phyloP scores from a whole-genome alignment of 1,284 basidiomycete genomes.

The Exobasidium rhododendri region DNA sequence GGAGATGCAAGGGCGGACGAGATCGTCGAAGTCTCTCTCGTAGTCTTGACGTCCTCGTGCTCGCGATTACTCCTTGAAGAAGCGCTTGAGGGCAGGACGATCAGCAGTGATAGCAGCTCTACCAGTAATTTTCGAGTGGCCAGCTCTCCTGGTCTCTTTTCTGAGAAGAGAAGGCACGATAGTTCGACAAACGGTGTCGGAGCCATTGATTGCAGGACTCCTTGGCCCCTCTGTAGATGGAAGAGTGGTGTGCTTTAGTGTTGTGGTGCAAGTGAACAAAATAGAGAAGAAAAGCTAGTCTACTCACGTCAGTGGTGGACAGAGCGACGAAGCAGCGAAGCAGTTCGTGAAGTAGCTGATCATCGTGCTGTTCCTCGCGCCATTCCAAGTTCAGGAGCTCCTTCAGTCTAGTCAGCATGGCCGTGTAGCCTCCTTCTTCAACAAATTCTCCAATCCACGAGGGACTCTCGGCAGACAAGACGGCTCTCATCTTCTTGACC shows the following conservation, averaged over 20 bases:
- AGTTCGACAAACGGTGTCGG: constrained; percentile 83
- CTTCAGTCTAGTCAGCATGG: constrained; percentile 77
- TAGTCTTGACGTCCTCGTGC: neutral
- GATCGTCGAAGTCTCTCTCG: constrained; percentile 8
- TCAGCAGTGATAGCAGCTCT: constrained; percentile 66
- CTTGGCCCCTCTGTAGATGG: constrained; percentile 44
- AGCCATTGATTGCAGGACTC: constrained; percentile 73
- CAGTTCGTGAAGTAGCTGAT: constrained; percentile 86
- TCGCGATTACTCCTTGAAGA: neutral
- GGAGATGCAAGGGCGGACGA: neutral
- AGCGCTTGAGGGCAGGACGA: constrained; percentile 22
- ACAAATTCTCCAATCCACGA: constrained; percentile 91
- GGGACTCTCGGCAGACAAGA: constrained; percentile 41
- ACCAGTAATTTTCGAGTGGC: constrained; percentile 82
- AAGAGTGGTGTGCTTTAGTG: no score
- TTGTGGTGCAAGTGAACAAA: constrained; percentile 1
- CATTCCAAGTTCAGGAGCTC: constrained; percentile 93
- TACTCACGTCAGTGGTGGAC: constrained; percentile 72
- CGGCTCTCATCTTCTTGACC: constrained; percentile 44
- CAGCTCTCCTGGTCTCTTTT: constrained; percentile 94
- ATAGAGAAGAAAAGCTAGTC: neutral
- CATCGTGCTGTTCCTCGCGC: constrained; percentile 97
- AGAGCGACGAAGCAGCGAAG: constrained; percentile 90
- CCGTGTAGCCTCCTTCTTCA: constrained; percentile 73
- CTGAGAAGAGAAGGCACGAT: constrained; percentile 79